phyloP scores from a whole-genome alignment of 306 rosid genomes.

The Ammopiptanthus mongolicus region DNA sequence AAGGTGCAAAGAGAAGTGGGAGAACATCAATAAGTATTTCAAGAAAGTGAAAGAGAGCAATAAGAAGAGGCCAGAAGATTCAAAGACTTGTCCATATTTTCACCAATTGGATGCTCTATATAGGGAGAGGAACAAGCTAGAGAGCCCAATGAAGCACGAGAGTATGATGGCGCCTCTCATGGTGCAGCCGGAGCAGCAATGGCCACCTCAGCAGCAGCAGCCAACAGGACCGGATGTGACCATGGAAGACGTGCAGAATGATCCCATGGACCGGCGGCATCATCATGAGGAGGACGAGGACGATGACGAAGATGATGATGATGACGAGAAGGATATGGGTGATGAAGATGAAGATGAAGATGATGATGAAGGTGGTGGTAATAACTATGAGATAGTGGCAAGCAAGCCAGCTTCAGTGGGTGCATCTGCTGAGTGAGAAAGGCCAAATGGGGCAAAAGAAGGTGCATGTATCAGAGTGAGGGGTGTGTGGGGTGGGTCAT shows the following conservation, averaged over 20 bases:
- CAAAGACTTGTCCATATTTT: constrained; percentile 91
- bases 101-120: constrained; percentile 68
- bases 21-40: constrained; percentile 96
- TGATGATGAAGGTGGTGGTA: constrained; percentile 42
- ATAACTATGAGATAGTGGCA: constrained; percentile 60
- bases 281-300: constrained; percentile 31
- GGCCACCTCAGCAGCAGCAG: constrained; percentile 57
- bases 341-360: constrained; percentile 45
- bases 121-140: constrained; percentile 46
- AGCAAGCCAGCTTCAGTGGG: constrained; percentile 48
- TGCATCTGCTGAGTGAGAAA: constrained; percentile 25
- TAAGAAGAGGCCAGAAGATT: constrained; percentile 78
- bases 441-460: neutral
- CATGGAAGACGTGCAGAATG: constrained; percentile 32
- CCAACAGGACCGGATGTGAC: neutral
- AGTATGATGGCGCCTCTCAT: constrained; percentile 54
- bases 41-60: constrained; percentile 92
- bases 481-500: constrained; percentile 3
- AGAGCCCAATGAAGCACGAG: constrained; percentile 22
- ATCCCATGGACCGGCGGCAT: constrained; percentile 19
- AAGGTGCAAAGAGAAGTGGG: constrained; percentile 98
- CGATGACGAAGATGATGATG: constrained; percentile 29
- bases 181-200: constrained; percentile 95
- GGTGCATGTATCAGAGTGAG: constrained; percentile 6
- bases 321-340: constrained; percentile 7